Conservation (phyloP, 305 asterid species). For the Fraxinus angustifolia region DNA sequence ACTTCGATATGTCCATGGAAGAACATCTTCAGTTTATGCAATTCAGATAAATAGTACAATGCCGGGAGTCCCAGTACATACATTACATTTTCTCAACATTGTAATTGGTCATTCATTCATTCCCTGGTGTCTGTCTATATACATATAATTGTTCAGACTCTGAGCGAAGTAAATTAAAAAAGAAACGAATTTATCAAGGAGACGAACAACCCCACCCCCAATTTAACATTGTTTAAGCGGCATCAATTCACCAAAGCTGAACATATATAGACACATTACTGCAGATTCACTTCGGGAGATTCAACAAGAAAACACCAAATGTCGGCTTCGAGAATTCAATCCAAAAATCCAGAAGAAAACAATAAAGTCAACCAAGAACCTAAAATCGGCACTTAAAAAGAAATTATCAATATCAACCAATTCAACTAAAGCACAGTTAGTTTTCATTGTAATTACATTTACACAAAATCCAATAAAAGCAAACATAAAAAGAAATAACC, state of each 20-base stretch:
- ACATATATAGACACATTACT: not conserved
- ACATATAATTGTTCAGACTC: not conserved
- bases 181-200: not conserved
- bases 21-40: not conserved
- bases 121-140: not conserved
- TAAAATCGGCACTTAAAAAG: not conserved
- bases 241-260: not conserved
- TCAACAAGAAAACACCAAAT: not conserved
- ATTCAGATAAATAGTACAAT: not conserved
- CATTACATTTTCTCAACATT: not conserved
- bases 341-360: not conserved
- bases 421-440: not conserved
- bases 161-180: not conserved
- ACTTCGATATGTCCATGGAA: not conserved
- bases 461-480: not conserved
- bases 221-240: not conserved
- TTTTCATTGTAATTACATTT: not conserved
- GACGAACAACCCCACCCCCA: not conserved
- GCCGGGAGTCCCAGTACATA: not conserved
- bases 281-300: not conserved
- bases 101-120: not conserved
- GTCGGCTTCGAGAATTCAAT: not conserved
- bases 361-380: not conserved
- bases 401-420: not conserved
- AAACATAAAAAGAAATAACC: not conserved